Percentiles rank a stretch among this genome's conserved stretches.
phyloP scores from a whole-genome alignment of 352 stramenopile species.

The Elongisporangium anandrum region DNA sequence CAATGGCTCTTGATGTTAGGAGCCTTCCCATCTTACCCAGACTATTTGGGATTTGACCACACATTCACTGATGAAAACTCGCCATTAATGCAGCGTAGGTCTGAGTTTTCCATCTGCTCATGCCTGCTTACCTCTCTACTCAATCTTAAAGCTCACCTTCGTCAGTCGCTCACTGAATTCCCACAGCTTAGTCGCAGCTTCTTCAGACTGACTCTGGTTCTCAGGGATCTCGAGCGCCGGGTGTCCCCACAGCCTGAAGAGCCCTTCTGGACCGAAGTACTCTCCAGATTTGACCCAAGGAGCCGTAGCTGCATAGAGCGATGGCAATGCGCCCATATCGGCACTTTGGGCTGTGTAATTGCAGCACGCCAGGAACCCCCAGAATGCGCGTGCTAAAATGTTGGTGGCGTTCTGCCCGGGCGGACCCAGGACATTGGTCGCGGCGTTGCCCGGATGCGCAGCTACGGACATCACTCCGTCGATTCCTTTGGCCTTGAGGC shows the following conservation, averaged over 20 bases:
- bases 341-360: slow-evolving; percentile 7
- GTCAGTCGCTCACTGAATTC: slow-evolving; percentile 34
- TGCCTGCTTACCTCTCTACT: slow-evolving; percentile 12
- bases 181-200: slow-evolving; percentile 24
- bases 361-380: no score
- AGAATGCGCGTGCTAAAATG: no score
- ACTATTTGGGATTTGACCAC: no score
- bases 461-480: slow-evolving; percentile 14
- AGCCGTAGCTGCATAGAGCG: slow-evolving; percentile 36
- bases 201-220: slow-evolving; percentile 18
- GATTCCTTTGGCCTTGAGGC: slow-evolving; percentile 17
- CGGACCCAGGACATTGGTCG: slow-evolving; percentile 22
- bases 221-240: slow-evolving; percentile 23
- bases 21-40: background rate
- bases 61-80: no score
- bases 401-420: no score
- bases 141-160: slow-evolving; percentile 18
- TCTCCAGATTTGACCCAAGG: slow-evolving; percentile 17
- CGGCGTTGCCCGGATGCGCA: slow-evolving; percentile 31
- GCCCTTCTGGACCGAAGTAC: slow-evolving; percentile 22
- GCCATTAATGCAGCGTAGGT: no score
- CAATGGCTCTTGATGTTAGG: background rate
- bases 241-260: slow-evolving; percentile 11
- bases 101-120: no score
- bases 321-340: slow-evolving; percentile 38